These are phyloP conservation scores for Hypoxylon trugodes DNA, from an alignment of 495 filamentous ascomycete species.

Conservation along the genomic window DNA sequence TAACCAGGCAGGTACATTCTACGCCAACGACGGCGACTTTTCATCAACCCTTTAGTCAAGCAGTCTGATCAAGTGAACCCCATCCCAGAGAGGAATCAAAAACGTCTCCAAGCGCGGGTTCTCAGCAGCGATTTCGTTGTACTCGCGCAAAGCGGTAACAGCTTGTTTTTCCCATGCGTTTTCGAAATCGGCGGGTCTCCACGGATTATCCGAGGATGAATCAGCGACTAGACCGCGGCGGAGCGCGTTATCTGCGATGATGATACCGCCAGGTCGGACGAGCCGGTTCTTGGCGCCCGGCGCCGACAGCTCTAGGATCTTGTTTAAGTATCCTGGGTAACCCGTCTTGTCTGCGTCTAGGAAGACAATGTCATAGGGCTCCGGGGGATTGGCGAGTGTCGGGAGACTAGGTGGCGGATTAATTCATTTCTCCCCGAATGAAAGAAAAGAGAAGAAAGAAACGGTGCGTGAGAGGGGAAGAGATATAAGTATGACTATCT, in stretches of 20 bases:
- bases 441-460: neutral
- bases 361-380: conserved; percentile 52
- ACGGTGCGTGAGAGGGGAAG: too few species aligned
- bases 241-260: conserved; percentile 50
- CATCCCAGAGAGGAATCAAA: conserved; percentile 49
- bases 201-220: conserved; percentile 42
- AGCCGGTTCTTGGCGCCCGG: conserved; percentile 39
- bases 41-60: conserved; percentile 34
- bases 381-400: conserved; percentile 33
- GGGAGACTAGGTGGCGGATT: conserved; percentile 30
- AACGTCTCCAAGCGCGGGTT: conserved; percentile 44
- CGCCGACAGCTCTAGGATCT: conserved; percentile 40
- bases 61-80: conserved; percentile 42
- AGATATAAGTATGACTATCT: too few species aligned
- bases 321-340: conserved; percentile 45
- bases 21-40: neutral
- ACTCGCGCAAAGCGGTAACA: conserved; percentile 38
- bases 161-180: neutral
- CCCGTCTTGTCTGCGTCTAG: conserved; percentile 51
- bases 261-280: conserved; percentile 46
- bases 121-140: conserved; percentile 39
- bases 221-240: conserved; percentile 48
- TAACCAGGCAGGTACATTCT: neutral
- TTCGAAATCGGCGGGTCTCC: conserved; percentile 13
- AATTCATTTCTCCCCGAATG: neutral